A percentile compares a stretch with the other conserved stretches of the same genome.
Conservation (phyloP, 176 grass and related monocot genomes). For the Oryza australiensis region DNA sequence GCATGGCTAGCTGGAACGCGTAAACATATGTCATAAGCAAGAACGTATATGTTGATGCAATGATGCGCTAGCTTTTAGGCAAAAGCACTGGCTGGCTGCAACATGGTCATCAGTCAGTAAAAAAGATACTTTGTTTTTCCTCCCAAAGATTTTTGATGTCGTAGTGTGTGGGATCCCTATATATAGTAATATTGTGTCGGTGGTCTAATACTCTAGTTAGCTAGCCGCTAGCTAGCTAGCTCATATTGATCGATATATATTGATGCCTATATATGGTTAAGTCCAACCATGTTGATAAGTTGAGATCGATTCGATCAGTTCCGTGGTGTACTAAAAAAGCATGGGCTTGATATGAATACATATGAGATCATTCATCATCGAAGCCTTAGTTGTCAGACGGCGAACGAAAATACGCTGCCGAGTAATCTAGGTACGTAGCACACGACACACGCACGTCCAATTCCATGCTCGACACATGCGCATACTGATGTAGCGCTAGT, state of each 20-base stretch:
- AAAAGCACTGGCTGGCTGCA: neutral
- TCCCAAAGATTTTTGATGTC: neutral
- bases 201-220: neutral
- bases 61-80: neutral
- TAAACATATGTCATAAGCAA: slow-evolving; percentile 21
- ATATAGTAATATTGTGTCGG: slow-evolving; percentile 7
- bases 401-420: neutral
- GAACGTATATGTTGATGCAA: neutral
- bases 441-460: too few relatives aligned
- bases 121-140: slow-evolving; percentile 13
- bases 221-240: neutral
- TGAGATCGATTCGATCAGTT: neutral
- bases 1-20: slow-evolving; percentile 15
- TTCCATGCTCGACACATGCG: too few relatives aligned
- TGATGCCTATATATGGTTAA: neutral
- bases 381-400: neutral
- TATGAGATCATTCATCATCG: neutral
- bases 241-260: neutral
- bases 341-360: neutral
- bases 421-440: too few relatives aligned
- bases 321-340: neutral
- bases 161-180: neutral
- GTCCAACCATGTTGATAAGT: neutral
- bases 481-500: too few relatives aligned
- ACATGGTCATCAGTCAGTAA: neutral